Evolutionary conservation across 225 moss, liverwort and hornwort genomes (phyloP), one percentile per base, ranked within the genome.

Genomic region (Thuidium tamariscinum): DNA sequence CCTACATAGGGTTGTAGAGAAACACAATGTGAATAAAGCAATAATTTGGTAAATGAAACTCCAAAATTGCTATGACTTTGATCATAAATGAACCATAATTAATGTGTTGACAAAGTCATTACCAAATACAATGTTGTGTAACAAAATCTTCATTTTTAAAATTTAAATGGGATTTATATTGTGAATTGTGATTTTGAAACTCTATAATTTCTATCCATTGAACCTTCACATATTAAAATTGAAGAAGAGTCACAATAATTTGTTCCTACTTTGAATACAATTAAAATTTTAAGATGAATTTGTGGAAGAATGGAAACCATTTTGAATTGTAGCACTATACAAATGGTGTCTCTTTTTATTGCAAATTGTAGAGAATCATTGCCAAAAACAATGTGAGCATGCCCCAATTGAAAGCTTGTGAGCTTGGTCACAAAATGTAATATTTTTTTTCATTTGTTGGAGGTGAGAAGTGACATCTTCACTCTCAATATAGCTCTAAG

Each of bases 391-490:
- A 0, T 12, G 11, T 77, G 4, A 56, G 11, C 3, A 55, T 55
- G 16, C 7, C 26, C 17, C 5, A 29, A 10, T n/a, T n/a, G n/a
- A n/a, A n/a, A 39, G 5, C 46, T 54, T 1, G 0, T 25, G 6
- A 37, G 4, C 16, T 78, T 41, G 1, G 3, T 57, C 4, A 26
- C 10, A 56, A 77, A 77, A 7, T 37, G 37, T 9, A 25, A 55
- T 10, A 26, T 16, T 36, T 55, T 25, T 3, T 0, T 37, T n/a
- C 52, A 36, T 55, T 54, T 77, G 37, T 55, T 0, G 5, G 4
- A 25, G 4, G 36, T 36, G 15, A 54, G 0, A 23, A 76, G 36
- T 1, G 0, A 77, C 0, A 2, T 37, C 56, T 27, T 54, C 37
- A 5, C 2, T 77, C 18, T 4, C 1, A 4, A 2, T 56, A 7